These are phyloP conservation scores for Scolecobasidium constrictum DNA, from an alignment of 2,329 filamentous ascomycete species.

Conservation along the genomic window DNA sequence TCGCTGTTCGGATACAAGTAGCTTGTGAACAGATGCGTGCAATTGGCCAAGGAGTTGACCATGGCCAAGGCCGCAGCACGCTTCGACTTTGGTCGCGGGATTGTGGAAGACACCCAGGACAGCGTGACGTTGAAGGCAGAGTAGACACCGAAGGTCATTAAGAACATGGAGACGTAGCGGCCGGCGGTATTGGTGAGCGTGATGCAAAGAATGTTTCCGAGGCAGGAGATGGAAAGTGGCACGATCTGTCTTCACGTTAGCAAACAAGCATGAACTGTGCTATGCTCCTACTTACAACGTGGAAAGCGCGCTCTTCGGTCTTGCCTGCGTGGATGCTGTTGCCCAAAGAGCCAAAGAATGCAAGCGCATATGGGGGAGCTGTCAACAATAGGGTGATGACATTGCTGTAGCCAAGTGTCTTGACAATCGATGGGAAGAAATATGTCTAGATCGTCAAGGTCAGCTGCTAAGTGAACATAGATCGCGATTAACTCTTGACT, in stretches of 20 bases:
- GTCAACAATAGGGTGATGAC: slow-evolving; percentile 41
- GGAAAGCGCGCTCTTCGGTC: slow-evolving; percentile 60
- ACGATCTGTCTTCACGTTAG: slow-evolving; percentile 21
- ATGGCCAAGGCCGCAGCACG: slow-evolving; percentile 61
- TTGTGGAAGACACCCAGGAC: slow-evolving; percentile 65
- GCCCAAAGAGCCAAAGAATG: slow-evolving; percentile 48
- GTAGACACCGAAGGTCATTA: slow-evolving; percentile 55
- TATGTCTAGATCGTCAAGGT: no score
- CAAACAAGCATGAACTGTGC: slow-evolving; percentile 11
- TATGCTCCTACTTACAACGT: slow-evolving; percentile 38
- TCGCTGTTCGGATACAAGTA: slow-evolving; percentile 47
- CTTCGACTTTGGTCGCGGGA: slow-evolving; percentile 67
- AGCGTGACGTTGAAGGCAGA: slow-evolving; percentile 51
- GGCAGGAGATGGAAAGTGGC: slow-evolving; percentile 52
- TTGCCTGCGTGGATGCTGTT: slow-evolving; percentile 65
- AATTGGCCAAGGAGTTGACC: slow-evolving; percentile 65
- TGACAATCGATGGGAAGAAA: slow-evolving; percentile 34
- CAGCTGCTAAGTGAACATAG: no score
- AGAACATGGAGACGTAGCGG: slow-evolving; percentile 60
- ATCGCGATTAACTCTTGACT: no score
- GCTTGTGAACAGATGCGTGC: slow-evolving; percentile 54
- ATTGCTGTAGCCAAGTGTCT: slow-evolving; percentile 20
- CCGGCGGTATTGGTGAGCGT: slow-evolving; percentile 49
- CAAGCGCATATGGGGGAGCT: slow-evolving; percentile 45
- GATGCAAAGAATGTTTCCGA: slow-evolving; percentile 57